Conservation (phyloP, 768 basidiomycete species). For the Kwoniella mangroviensis region DNA sequence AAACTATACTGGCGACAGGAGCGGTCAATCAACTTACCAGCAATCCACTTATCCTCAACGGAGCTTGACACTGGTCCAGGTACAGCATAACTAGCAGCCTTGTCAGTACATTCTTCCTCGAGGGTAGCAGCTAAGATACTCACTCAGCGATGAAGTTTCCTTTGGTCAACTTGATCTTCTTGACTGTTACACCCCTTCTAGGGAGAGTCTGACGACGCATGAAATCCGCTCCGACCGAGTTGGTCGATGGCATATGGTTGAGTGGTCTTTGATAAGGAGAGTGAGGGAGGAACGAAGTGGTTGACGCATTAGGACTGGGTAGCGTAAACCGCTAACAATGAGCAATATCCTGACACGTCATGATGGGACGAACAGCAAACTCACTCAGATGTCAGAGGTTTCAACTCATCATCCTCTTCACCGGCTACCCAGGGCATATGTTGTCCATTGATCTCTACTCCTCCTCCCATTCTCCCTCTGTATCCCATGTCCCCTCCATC, state of each 20-base stretch:
- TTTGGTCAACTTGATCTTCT: conserved; percentile 86
- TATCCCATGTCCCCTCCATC: conserved; percentile 32
- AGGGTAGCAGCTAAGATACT: conserved; percentile 8
- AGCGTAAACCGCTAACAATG: no score
- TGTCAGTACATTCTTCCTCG: background rate
- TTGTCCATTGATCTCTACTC: conserved; percentile 42
- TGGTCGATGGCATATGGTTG: conserved; percentile 23
- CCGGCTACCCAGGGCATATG: conserved; percentile 42
- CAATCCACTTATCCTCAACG: conserved; percentile 77
- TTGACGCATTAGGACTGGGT: conserved; percentile 12
- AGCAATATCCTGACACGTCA: no score
- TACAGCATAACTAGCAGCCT: conserved; percentile 65
- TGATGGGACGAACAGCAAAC: background rate
- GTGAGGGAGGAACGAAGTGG: conserved; percentile 2
- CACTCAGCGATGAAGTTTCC: conserved; percentile 87
- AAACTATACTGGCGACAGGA: background rate
- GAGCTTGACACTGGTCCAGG: conserved; percentile 82
- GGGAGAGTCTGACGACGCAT: conserved; percentile 78
- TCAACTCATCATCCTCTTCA: conserved; percentile 48
- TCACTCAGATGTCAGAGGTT: conserved; percentile 41
- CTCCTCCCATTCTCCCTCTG: conserved; percentile 25
- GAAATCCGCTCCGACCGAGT: conserved; percentile 47
- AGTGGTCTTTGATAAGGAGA: conserved; percentile 9
- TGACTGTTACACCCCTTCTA: conserved; percentile 82
- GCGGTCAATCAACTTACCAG: conserved; percentile 28